Evolutionary conservation across 805 yeast species (phyloP), one percentile per base, ranked within the genome.

Genomic region (Yamadazyma laniorum): DNA sequence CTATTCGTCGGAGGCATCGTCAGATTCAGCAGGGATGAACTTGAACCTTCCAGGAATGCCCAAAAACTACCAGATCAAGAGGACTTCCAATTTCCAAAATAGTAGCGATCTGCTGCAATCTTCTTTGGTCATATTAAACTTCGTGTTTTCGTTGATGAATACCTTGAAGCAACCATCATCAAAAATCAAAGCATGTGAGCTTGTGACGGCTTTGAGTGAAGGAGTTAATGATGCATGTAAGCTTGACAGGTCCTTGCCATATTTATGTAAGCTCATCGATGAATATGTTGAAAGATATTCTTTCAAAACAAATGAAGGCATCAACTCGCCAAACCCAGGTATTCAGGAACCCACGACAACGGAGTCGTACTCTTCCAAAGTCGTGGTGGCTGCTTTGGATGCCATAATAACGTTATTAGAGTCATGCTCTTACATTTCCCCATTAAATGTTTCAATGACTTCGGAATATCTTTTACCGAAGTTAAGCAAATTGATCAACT

Each of bases 181-280:
- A 28, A 69, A 86, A 43, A 56, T 82, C 6, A 76, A 78, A 50
- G 91, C 90, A 1, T 72, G 95, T 44, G 93, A 88, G 51, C 60
- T 90, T 44, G 73, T 93, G 1, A 57, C 86, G 6, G 85, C 87
- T 0, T 68, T 91, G 14, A 77, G 91, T 2, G 95, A 86, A 51
- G 75, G 78, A 40, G 67, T 88, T 2, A 75, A 77, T 17, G 98
- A 93, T 55, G 95, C 85, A 40, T 81, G 80, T 12, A 91, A 89
- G 55, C 65, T 93, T 27, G 97, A 93, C 56, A 63, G 97, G 31
- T 79, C 88, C 22, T 58, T 93, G 17, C 98, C 99, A 0, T 87
- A 83, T 53, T 57, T 93, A 17, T 74, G 86, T 16, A 64, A 78
- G n/a, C 66, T 88, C 37, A 57, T 90, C 11, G 88, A 85, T 35